These are phyloP conservation scores for Jasminum sambac DNA, from an alignment of 257 asterid genomes.

Conservation along the genomic window DNA sequence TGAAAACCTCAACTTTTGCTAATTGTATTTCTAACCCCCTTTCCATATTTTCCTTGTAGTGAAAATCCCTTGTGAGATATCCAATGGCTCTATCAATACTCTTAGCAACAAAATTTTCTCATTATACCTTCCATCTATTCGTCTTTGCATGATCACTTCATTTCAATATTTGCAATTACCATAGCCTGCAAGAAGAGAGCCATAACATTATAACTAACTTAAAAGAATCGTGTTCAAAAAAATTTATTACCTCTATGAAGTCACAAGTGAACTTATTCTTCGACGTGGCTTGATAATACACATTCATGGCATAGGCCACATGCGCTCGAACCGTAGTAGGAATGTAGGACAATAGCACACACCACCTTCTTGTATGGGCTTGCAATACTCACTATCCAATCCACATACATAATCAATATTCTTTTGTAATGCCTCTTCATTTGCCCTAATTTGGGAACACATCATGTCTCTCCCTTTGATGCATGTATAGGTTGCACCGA, in stretches of 20 bases:
- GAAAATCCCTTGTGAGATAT: not conserved
- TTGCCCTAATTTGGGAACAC: slow-evolving; percentile 36
- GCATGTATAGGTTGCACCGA: slow-evolving; percentile 23
- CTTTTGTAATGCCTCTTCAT: slow-evolving; percentile 37
- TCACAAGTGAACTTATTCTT: slow-evolving; percentile 41
- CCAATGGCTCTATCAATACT: not conserved
- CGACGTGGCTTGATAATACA: slow-evolving; percentile 32
- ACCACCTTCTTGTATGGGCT: slow-evolving; percentile 40
- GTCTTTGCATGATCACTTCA: slow-evolving; percentile 1
- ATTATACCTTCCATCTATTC: not conserved
- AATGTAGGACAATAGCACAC: slow-evolving; percentile 41
- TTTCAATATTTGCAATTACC: slow-evolving; percentile 38
- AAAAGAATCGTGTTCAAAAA: not conserved
- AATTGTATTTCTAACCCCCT: not conserved
- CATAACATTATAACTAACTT: not conserved
- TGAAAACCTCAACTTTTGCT: not conserved
- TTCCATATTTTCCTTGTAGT: not conserved
- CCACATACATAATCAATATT: slow-evolving; percentile 51
- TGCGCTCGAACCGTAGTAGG: slow-evolving; percentile 43
- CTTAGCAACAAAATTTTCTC: not conserved
- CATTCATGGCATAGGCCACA: slow-evolving; percentile 52
- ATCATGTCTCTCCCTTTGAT: slow-evolving; percentile 34
- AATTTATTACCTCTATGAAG: slow-evolving; percentile 1
- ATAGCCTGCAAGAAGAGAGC: slow-evolving; percentile 32
- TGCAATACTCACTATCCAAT: slow-evolving; percentile 35